Evolutionary conservation across 495 filamentous ascomycete species (phyloP).

Genomic region (Aspergillus sparsus): DNA sequence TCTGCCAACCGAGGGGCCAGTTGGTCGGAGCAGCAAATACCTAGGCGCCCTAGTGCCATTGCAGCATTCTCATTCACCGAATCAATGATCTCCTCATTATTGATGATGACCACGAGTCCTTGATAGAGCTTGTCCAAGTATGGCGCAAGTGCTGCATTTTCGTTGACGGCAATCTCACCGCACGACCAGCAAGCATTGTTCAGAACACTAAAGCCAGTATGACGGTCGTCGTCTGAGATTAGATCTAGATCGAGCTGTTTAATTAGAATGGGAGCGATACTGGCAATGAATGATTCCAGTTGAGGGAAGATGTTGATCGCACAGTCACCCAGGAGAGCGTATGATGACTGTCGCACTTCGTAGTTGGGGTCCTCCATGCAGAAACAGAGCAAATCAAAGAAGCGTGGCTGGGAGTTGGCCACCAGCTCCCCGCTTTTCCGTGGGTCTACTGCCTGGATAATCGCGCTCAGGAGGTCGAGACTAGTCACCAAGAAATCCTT

Average conservation of each 20-base stretch:
- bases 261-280: slow-evolving; percentile 75
- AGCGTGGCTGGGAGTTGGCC: slow-evolving; percentile 67
- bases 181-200: slow-evolving; percentile 99
- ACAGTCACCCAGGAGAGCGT: slow-evolving; percentile 93
- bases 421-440: slow-evolving; percentile 75
- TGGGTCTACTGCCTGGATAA: slow-evolving; percentile 87
- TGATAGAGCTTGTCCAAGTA: slow-evolving; percentile 76
- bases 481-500: slow-evolving; percentile 98
- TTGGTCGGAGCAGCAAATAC: slow-evolving; percentile 73
- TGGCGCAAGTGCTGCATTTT: slow-evolving; percentile 76
- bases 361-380: slow-evolving; percentile 93
- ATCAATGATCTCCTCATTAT: slow-evolving; percentile 79
- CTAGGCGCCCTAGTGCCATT: slow-evolving; percentile 87
- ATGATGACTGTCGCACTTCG: slow-evolving; percentile 94
- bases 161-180: slow-evolving; percentile 88
- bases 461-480: slow-evolving; percentile 88
- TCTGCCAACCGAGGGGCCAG: slow-evolving; percentile 79
- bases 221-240: slow-evolving; percentile 69
- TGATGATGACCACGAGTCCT: slow-evolving; percentile 74
- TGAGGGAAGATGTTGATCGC: slow-evolving; percentile 92
- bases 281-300: slow-evolving; percentile 70
- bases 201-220: slow-evolving; percentile 81
- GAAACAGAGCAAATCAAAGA: slow-evolving; percentile 86
- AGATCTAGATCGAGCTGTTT: slow-evolving; percentile 81
- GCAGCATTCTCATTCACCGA: slow-evolving; percentile 94